Evolutionary conservation across 495 filamentous ascomycete genomes (phyloP), one percentile per base, ranked within the genome.

Genomic region (Lentithecium fluviatile): DNA sequence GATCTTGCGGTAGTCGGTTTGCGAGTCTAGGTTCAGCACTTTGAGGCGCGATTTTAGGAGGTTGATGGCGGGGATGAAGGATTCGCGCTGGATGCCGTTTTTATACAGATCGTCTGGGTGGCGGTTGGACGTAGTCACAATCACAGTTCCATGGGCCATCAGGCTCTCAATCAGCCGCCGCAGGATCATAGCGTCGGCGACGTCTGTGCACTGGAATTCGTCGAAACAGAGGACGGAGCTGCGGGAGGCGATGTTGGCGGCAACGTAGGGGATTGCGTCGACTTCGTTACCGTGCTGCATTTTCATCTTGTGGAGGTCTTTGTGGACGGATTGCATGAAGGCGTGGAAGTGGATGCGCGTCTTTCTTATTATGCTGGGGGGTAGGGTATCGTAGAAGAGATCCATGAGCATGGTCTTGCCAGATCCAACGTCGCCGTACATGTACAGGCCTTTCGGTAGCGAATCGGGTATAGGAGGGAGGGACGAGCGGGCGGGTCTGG

Each of bases 331-430:
- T 75, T 98, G 94, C 93, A 98, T 98, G 79, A 97, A 98, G 73
- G 95, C 95, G 77, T 97, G 91, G 76, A 98, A 98, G 77, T 98
- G 94, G 65, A 97, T 96, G 15, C 94, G 82, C n/a, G 88, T 95
- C 79, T 95, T 97, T 40, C 84, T 82, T 56, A 76, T 81, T 62
- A 98, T 90, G 66, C 88, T 85, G 13, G 77, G 68, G 4, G 94
- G 94, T 51, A 99, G 76, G 1, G 93, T 96, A 54, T 97, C 91
- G 76, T 91, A 97, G 75, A 99, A 97, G 68, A 99, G 79, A 70
- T 99, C 95, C 94, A 99, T 97, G 63, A 99, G 78, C 95, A 99
- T 99, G 0, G 95, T 97, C 80, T 99, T 99, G 45, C 95, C 95
- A 69, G 90, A 93, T 21, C 95, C 95, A 10, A 99, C 95, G 73